These are phyloP conservation scores for Priceomyces fermenticarens DNA, from an alignment of 805 yeast genomes.

Conservation along the genomic window DNA sequence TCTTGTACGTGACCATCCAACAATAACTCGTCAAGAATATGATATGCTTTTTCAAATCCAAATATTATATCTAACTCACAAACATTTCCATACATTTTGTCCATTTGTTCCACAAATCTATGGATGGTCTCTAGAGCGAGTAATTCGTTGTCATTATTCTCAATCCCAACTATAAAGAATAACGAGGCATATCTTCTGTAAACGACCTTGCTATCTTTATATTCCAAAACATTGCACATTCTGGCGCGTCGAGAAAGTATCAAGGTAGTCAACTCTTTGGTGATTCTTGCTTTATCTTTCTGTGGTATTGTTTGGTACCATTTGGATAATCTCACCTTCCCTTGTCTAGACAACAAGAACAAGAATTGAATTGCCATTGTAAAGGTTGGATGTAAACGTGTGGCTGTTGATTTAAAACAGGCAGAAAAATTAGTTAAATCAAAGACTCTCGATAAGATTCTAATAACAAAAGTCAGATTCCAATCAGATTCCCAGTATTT, in stretches of 20 bases:
- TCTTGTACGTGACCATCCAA: slow-evolving; percentile 89
- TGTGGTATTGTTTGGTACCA: slow-evolving; percentile 88
- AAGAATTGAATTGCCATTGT: slow-evolving; percentile 76
- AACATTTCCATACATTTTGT: slow-evolving; percentile 90
- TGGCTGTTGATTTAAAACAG: background rate
- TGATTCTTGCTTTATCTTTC: slow-evolving; percentile 80
- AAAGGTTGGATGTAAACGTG: background rate
- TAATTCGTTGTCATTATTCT: slow-evolving; percentile 80
- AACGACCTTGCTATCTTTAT: slow-evolving; percentile 78
- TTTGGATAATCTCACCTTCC: slow-evolving; percentile 87
- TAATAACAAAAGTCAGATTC: background rate
- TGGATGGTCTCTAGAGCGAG: slow-evolving; percentile 83
- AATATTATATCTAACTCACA: slow-evolving; percentile 96
- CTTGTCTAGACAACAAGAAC: slow-evolving; percentile 86
- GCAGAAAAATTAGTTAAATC: background rate
- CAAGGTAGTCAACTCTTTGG: slow-evolving; percentile 81
- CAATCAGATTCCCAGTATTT: background rate
- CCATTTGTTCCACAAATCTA: slow-evolving; percentile 95
- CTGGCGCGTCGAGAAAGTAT: slow-evolving; percentile 83
- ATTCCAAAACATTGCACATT: slow-evolving; percentile 93
- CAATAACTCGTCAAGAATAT: slow-evolving; percentile 83
- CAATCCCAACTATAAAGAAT: slow-evolving; percentile 85
- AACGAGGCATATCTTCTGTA: slow-evolving; percentile 92
- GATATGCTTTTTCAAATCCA: slow-evolving; percentile 92
- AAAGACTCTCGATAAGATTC: background rate